These are phyloP conservation scores for Paecilomyces sp. DNA, from an alignment of 2,329 filamentous ascomycete genomes.

Conservation along the genomic window DNA sequence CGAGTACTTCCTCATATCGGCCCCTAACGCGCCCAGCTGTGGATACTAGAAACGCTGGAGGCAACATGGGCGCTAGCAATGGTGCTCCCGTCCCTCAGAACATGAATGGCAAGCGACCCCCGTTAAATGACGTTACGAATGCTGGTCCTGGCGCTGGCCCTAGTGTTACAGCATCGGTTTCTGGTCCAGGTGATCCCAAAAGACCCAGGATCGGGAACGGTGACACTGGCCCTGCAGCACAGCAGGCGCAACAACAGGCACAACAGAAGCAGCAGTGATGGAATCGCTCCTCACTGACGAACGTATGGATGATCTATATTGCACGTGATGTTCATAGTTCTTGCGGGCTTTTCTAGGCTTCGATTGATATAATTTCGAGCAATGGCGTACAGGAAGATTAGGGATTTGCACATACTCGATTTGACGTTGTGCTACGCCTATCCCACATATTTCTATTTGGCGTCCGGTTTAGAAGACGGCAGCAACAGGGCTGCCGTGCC, in stretches of 20 bases:
- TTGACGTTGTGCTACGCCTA: background rate
- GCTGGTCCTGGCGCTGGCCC: slow-evolving; percentile 13
- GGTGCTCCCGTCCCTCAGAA: slow-evolving; percentile 18
- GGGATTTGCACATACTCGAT: background rate
- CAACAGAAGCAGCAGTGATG: slow-evolving; percentile 10
- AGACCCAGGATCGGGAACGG: slow-evolving; percentile 17
- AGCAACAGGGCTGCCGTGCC: background rate
- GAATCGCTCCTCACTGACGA: background rate
- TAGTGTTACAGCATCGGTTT: slow-evolving; percentile 14
- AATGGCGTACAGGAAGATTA: background rate
- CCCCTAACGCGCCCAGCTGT: slow-evolving; percentile 38
- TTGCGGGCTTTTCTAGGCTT: background rate
- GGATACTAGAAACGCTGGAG: slow-evolving; percentile 16
- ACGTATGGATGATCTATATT: slow-evolving; percentile 1
- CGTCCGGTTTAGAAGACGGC: background rate
- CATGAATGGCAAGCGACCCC: slow-evolving; percentile 35
- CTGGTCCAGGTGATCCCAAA: slow-evolving; percentile 24
- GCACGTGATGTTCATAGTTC: background rate
- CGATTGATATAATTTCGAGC: background rate
- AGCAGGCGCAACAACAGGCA: slow-evolving; percentile 1
- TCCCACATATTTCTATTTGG: background rate
- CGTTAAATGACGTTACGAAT: slow-evolving; percentile 41
- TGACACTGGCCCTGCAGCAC: slow-evolving; percentile 7
- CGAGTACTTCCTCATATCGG: slow-evolving; percentile 34
- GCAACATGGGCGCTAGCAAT: slow-evolving; percentile 12